A percentile compares a stretch with the other conserved stretches of the same genome.
phyloP scores from a whole-genome alignment of 495 filamentous ascomycete species.

The Pseudotulostoma volvatum region DNA sequence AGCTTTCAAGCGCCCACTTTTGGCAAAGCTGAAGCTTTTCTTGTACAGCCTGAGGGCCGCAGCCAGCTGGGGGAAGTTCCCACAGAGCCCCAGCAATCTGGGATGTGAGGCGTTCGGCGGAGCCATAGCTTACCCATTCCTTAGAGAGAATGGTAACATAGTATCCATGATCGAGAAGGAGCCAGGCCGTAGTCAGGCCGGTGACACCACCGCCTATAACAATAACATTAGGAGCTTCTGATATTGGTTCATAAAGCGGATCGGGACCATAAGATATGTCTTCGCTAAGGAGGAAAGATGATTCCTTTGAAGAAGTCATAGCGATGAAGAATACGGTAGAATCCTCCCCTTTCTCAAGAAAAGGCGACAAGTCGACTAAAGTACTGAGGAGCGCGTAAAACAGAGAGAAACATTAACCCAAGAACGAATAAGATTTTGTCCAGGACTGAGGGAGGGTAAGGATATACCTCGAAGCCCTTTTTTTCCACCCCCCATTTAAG shows the following conservation, averaged over 20 bases:
- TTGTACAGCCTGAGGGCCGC: constrained; percentile 28
- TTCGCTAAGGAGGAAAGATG: too few relatives aligned
- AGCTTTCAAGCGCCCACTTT: constrained; percentile 28
- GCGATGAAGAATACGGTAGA: too few relatives aligned
- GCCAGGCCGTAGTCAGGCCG: constrained; percentile 27
- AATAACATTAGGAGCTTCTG: constrained; percentile 4
- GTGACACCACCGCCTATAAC: constrained; percentile 30
- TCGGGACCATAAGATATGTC: background rate
- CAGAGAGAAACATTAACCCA: too few relatives aligned
- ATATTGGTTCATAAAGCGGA: background rate
- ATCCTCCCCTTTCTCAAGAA: too few relatives aligned
- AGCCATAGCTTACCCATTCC: constrained; percentile 17
- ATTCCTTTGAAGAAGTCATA: too few relatives aligned
- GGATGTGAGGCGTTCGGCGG: constrained; percentile 22
- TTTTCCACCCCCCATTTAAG: too few relatives aligned
- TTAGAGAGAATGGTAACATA: constrained; percentile 28
- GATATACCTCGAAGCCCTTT: too few relatives aligned
- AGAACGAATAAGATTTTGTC: too few relatives aligned
- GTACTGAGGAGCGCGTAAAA: too few relatives aligned
- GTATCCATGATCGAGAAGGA: constrained; percentile 30
- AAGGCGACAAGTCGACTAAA: too few relatives aligned
- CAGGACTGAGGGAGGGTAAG: too few relatives aligned
- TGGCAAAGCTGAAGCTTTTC: constrained; percentile 24
- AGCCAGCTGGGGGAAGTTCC: constrained; percentile 32
- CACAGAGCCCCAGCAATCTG: constrained; percentile 34